Percentiles rank a stretch among this genome's conserved stretches.
Evolutionary conservation across 345 rosid species (phyloP).

Genomic region (Mangifera indica): DNA sequence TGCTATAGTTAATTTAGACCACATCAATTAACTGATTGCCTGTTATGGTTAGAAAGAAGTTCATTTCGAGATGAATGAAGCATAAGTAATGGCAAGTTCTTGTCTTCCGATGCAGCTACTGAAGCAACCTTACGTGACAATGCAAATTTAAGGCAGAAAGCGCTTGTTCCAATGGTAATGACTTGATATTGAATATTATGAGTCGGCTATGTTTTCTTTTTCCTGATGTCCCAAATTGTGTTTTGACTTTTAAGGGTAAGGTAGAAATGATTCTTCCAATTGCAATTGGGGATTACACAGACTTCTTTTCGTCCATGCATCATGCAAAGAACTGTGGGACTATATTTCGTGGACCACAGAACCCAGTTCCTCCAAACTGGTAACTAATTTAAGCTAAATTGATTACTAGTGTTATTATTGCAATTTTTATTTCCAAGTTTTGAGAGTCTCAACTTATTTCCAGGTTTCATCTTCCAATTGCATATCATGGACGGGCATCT

Average conservation of each 20-base stretch:
- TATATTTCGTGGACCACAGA: constrained; percentile 90
- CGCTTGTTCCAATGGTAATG: constrained; percentile 69
- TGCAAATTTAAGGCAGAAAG: constrained; percentile 52
- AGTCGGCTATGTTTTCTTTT: constrained; percentile 2
- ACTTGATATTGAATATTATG: neutral
- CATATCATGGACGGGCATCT: constrained; percentile 96
- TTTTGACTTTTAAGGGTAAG: constrained; percentile 44
- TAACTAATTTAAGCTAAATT: constrained; percentile 12
- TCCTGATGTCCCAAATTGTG: constrained; percentile 10
- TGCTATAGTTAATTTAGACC: too few relatives aligned
- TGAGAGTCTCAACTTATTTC: constrained; percentile 14
- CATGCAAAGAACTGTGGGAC: constrained; percentile 92
- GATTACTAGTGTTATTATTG: neutral
- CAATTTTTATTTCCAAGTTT: constrained; percentile 8
- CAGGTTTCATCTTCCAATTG: constrained; percentile 97
- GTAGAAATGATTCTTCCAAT: constrained; percentile 88
- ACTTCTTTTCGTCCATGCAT: constrained; percentile 91
- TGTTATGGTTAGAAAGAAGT: too few relatives aligned
- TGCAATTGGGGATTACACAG: constrained; percentile 90
- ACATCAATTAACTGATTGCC: too few relatives aligned
- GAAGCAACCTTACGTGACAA: constrained; percentile 75
- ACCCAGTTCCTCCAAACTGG: constrained; percentile 76
- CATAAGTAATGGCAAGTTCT: constrained; percentile 6
- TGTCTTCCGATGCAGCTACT: constrained; percentile 50
- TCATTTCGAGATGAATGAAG: neutral